Evolutionary conservation across 768 basidiomycete species (phyloP), one percentile per base, ranked within the genome.

Genomic region (Suillus bovinus): DNA sequence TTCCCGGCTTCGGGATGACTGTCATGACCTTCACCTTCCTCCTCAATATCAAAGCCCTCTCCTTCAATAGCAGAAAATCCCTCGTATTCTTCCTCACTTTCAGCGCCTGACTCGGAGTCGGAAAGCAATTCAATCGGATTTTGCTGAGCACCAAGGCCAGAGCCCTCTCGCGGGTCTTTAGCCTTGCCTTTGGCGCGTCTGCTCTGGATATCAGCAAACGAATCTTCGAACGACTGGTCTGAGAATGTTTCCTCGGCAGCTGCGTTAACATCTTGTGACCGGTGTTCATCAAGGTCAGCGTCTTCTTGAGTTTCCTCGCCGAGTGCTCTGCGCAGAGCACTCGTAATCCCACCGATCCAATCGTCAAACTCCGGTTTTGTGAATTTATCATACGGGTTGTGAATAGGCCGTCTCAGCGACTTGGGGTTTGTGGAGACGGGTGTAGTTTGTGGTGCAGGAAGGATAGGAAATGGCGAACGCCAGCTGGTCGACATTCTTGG

Each of bases 321-420:
- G 10, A 91, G 77, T 27, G 88, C 89, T 55, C 75, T 79, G 61
- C 81, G 81, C 33, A 91, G 74, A 57, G 83, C 77, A 63, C 79
- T 72, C 0, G 86, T 89, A 49, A 91, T 81, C 68, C 80, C 86
- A 66, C 79, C 81, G 67, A 91, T 86, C 85, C 86, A 91, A 69
- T 80, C 77, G 78, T 90, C 88, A 67, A 90, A 91, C 65, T 90
- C 84, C 1, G 78, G 75, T 69, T 85, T 81, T 2, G 86, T 80
- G 71, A 91, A 88, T 71, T 86, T 87, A 72, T 90, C 88, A 71
- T 86, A 91, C 2, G 89, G 89, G 68, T 91, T 91, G 58, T 83
- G 73, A 59, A 89, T 81, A 22, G 89, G 88, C 7, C 85, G 75
- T 22, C 80, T 79, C 22, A 70, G 67, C 2, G 59, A 52, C 50